Conservation (phyloP, 73 alveolate genomes). For the Uronychia binucleata region DNA sequence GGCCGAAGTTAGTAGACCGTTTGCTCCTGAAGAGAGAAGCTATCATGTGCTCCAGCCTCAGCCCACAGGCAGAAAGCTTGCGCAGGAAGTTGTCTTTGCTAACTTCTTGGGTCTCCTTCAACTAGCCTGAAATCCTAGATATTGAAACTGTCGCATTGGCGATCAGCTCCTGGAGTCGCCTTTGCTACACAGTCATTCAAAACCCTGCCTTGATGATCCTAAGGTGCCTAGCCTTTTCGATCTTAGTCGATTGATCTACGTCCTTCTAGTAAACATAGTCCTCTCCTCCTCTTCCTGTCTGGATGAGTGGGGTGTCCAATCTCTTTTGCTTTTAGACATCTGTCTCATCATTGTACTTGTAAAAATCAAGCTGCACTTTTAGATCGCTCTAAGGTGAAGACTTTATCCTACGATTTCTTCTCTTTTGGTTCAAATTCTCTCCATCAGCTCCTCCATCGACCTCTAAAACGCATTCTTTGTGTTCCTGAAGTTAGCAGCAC, state of each 20-base stretch:
- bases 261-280: background rate
- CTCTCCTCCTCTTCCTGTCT: background rate
- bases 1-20: background rate
- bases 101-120: background rate
- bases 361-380: too few relatives aligned
- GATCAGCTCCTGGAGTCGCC: background rate
- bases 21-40: background rate
- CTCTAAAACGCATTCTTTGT: background rate
- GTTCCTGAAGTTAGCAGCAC: background rate
- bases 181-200: too few relatives aligned
- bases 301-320: background rate
- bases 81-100: background rate
- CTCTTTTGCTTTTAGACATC: background rate
- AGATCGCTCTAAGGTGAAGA: background rate
- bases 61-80: background rate
- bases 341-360: background rate
- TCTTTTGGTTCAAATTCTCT: background rate
- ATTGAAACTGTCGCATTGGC: background rate
- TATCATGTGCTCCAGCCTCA: background rate
- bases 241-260: background rate
- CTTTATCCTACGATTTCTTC: background rate
- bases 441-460: background rate
- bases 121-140: background rate
- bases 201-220: background rate
- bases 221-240: background rate